These are phyloP conservation scores for Cucurbita ficifolia DNA, from an alignment of 306 rosid genomes.

Conservation along the genomic window DNA sequence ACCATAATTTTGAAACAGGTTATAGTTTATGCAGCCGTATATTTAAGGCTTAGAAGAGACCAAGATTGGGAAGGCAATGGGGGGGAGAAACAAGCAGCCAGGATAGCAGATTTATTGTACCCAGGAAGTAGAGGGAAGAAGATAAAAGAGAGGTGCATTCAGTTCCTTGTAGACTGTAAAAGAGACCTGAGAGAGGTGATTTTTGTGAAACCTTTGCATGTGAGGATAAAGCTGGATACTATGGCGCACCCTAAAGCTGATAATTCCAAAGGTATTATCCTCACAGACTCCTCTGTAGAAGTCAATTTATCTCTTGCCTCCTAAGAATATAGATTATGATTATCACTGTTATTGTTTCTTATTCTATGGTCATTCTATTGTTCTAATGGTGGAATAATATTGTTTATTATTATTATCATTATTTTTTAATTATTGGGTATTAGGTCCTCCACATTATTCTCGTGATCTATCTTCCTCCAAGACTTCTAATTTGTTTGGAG, in stretches of 20 bases:
- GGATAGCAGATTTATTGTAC: conserved; percentile 43
- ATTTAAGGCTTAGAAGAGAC: conserved; percentile 36
- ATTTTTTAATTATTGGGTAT: background rate
- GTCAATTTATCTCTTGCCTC: conserved; percentile 33
- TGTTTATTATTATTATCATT: background rate
- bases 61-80: conserved; percentile 19
- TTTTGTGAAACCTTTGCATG: conserved; percentile 54
- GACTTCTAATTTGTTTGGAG: no score
- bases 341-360: background rate
- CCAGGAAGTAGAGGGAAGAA: conserved; percentile 25
- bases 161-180: conserved; percentile 32
- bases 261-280: conserved; percentile 40
- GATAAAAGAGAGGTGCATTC: conserved; percentile 37
- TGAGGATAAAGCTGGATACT: conserved; percentile 46
- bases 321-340: no score
- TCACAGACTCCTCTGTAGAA: conserved; percentile 46
- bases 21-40: conserved; percentile 38
- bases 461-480: no score
- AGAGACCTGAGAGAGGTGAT: conserved; percentile 57
- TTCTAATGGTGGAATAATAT: background rate
- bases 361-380: background rate
- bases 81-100: conserved; percentile 40
- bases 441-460: background rate
- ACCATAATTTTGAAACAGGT: conserved; percentile 31
- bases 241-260: conserved; percentile 62